phyloP scores from a whole-genome alignment of 2,329 filamentous ascomycete genomes.

The Xylariales sp. region DNA sequence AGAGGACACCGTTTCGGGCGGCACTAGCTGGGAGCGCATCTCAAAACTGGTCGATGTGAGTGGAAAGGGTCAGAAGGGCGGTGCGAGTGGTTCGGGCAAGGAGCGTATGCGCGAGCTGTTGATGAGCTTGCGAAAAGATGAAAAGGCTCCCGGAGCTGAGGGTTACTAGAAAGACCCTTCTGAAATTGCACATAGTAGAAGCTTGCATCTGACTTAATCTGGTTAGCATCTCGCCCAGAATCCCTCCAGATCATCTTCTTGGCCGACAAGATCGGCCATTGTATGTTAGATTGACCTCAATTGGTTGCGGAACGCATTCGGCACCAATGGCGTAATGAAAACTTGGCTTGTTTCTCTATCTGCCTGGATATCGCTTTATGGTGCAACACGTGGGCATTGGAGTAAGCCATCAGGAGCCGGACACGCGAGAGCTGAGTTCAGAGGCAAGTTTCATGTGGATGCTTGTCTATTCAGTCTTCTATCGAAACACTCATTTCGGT shows the following conservation, averaged over 20 bases:
- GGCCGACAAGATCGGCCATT: constrained; percentile 4
- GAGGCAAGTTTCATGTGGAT: no score
- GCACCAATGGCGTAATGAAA: constrained; percentile 10
- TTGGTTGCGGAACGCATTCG: constrained; percentile 4
- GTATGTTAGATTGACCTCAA: constrained; percentile 12
- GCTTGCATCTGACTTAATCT: constrained; percentile 1
- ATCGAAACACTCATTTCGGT: constrained; percentile 12
- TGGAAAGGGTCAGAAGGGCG: constrained; percentile 84
- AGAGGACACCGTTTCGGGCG: constrained; percentile 89
- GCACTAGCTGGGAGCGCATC: constrained; percentile 98
- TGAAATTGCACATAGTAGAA: constrained; percentile 15
- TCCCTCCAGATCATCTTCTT: neutral
- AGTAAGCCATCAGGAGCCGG: no score
- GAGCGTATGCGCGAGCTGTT: constrained; percentile 92
- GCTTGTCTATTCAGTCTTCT: constrained; percentile 12
- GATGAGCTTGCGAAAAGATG: constrained; percentile 83
- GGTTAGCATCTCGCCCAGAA: neutral
- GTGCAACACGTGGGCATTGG: no score
- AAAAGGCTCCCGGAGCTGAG: constrained; percentile 69
- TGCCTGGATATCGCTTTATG: no score
- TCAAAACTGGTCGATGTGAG: constrained; percentile 96
- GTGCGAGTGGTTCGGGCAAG: constrained; percentile 87
- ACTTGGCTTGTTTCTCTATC: constrained; percentile 5
- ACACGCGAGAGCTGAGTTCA: no score
- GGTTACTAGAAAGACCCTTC: constrained; percentile 44